Evolutionary conservation across 75 land plant species (phyloP).

Genomic region (Cunninghamia lanceolata): DNA sequence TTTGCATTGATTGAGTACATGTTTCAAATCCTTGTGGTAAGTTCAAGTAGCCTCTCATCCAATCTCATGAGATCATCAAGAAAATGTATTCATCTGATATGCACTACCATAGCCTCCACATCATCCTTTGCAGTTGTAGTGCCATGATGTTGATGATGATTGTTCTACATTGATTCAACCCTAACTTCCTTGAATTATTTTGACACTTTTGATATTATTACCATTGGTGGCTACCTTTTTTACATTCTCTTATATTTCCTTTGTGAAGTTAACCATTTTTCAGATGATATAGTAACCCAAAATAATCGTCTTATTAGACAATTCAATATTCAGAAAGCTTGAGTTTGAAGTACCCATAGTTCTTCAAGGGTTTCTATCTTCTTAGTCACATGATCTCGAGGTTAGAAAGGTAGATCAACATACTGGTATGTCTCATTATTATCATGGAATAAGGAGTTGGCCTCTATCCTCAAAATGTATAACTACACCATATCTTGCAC

Average conservation of each 20-base stretch:
- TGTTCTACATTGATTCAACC: background rate
- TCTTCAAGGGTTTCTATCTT: too few relatives aligned
- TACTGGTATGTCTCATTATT: too few relatives aligned
- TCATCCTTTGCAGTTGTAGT: background rate
- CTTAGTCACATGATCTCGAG: too few relatives aligned
- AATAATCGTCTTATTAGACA: background rate
- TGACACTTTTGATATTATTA: slow-evolving; percentile 44
- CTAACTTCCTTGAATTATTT: slow-evolving; percentile 73
- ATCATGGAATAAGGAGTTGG: too few relatives aligned
- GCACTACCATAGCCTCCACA: slow-evolving; percentile 7
- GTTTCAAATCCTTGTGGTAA: background rate
- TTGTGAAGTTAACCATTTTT: slow-evolving; percentile 11
- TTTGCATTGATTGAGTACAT: too few relatives aligned
- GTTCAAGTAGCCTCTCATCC: background rate
- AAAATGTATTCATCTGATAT: slow-evolving; percentile 57
- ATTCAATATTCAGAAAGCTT: background rate
- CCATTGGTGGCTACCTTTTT: background rate
- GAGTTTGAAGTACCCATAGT: background rate
- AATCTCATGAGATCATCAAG: slow-evolving; percentile 25
- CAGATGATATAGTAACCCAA: background rate
- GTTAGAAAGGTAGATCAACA: too few relatives aligned
- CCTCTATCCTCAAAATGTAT: too few relatives aligned
- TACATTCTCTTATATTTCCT: background rate
- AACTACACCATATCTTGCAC: too few relatives aligned
- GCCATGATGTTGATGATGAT: background rate